These are phyloP conservation scores for Rhizopogon rudus DNA, from an alignment of 768 basidiomycete species.

Conservation along the genomic window DNA sequence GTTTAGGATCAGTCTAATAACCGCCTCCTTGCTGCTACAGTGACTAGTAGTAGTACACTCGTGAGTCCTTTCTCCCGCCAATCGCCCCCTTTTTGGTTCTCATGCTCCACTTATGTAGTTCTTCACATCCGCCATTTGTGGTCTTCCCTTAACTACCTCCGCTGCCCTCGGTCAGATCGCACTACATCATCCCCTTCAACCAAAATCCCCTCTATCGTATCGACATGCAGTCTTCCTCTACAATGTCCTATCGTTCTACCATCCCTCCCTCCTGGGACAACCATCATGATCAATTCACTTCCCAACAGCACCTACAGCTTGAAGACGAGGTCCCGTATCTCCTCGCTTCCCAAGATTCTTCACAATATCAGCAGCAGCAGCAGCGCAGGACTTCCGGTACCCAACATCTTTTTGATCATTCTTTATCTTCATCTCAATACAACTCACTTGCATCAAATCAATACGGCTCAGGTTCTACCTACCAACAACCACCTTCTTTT, in stretches of 20 bases:
- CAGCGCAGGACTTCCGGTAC: conserved; percentile 10
- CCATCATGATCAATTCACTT: conserved; percentile 5
- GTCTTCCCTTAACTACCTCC: not conserved
- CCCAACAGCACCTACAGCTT: conserved; percentile 20
- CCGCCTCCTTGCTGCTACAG: too few relatives aligned
- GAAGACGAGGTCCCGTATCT: conserved; percentile 20
- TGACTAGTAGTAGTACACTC: too few relatives aligned
- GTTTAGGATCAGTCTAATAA: too few relatives aligned
- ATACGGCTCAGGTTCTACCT: conserved; percentile 8
- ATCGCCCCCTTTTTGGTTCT: not conserved
- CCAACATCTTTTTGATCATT: not conserved
- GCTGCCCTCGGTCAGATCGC: conserved; percentile 5
- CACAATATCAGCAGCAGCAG: conserved; percentile 12
- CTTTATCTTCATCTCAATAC: conserved; percentile 5
- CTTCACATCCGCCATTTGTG: not conserved
- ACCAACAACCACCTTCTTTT: not conserved
- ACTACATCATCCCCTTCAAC: not conserved
- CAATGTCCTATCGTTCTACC: conserved; percentile 19
- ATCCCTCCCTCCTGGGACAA: conserved; percentile 13
- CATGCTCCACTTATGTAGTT: not conserved
- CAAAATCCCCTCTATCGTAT: not conserved
- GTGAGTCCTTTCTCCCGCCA: conserved; percentile 8
- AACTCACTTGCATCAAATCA: conserved; percentile 9
- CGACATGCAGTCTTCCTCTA: not conserved
- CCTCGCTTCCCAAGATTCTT: conserved; percentile 7